A percentile compares a stretch with the other conserved stretches of the same genome.
phyloP scores from a whole-genome alignment of 75 land plant species.

The Chamaecyparis obtusa region DNA sequence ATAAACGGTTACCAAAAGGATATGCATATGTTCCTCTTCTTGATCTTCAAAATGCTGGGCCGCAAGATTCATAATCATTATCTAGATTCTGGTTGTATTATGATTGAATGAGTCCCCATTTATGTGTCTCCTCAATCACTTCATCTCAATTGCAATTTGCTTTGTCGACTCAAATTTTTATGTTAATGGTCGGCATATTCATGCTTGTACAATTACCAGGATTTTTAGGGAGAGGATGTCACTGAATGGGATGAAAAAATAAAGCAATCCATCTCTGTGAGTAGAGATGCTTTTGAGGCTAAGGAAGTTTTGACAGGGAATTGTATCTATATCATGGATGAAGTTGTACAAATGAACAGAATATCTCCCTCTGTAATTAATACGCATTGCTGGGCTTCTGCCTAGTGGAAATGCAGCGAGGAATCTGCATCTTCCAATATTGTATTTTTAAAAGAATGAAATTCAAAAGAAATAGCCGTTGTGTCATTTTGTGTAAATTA shows the following conservation, averaged over 20 bases:
- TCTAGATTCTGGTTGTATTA: constrained; percentile 1
- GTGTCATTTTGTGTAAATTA: constrained; percentile 4
- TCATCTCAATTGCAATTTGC: constrained; percentile 5
- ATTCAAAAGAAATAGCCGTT: neutral
- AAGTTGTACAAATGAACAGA: constrained; percentile 11
- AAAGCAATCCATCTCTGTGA: constrained; percentile 11
- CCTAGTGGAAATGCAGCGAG: constrained; percentile 11
- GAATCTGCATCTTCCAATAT: constrained; percentile 11
- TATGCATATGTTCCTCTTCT: constrained; percentile 77
- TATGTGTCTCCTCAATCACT: neutral
- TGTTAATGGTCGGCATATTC: constrained; percentile 10
- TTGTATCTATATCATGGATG: constrained; percentile 10
- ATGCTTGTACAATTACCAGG: constrained; percentile 8
- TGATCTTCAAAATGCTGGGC: constrained; percentile 23
- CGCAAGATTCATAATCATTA: constrained; percentile 21
- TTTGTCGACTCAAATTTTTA: constrained; percentile 12
- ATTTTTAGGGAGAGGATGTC: neutral
- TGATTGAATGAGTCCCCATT: neutral
- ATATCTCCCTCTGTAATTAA: constrained; percentile 3
- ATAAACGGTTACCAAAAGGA: constrained; percentile 79
- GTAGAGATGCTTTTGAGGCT: constrained; percentile 9
- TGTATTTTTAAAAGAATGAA: constrained; percentile 12
- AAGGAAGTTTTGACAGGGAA: constrained; percentile 12
- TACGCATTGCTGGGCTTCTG: constrained; percentile 7
- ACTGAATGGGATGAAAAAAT: constrained; percentile 3